Evolutionary conservation across 495 filamentous ascomycete genomes (phyloP).

Genomic region (Copromyces sp.): DNA sequence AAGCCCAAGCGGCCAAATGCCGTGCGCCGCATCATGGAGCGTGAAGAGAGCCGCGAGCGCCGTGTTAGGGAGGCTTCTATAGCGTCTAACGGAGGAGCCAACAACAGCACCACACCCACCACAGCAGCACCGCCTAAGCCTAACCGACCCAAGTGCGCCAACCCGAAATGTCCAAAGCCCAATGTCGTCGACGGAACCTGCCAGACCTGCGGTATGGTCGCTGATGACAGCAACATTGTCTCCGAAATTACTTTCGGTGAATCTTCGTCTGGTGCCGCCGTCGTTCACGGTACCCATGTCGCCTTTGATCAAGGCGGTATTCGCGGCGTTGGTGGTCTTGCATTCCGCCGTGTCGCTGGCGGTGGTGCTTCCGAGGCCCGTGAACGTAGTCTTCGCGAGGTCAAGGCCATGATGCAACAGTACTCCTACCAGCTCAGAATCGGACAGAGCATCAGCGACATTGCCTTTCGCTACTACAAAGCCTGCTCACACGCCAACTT

Average conservation of each 20-base stretch:
- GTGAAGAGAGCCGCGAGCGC: slow-evolving; percentile 16
- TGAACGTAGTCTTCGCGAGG: slow-evolving; percentile 62
- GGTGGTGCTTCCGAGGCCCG: slow-evolving; percentile 38
- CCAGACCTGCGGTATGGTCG: slow-evolving; percentile 69
- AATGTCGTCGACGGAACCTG: slow-evolving; percentile 53
- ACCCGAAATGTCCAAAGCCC: slow-evolving; percentile 26
- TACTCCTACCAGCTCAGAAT: slow-evolving; percentile 44
- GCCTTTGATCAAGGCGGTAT: slow-evolving; percentile 62
- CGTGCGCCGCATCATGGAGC: slow-evolving; percentile 22
- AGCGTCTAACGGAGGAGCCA: background rate
- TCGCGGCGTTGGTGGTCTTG: slow-evolving; percentile 31
- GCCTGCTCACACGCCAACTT: slow-evolving; percentile 71
- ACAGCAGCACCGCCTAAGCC: background rate
- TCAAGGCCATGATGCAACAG: slow-evolving; percentile 31
- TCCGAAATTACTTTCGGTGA: slow-evolving; percentile 87
- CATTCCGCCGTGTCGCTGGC: slow-evolving; percentile 28
- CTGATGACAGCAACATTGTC: slow-evolving; percentile 78
- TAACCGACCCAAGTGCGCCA: slow-evolving; percentile 13
- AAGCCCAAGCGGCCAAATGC: slow-evolving; percentile 19
- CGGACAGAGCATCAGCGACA: slow-evolving; percentile 46
- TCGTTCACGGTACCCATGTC: slow-evolving; percentile 84
- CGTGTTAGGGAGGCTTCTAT: slow-evolving; percentile 17
- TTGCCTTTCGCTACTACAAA: slow-evolving; percentile 64
- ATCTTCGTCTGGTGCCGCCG: slow-evolving; percentile 66
- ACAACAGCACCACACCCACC: background rate